A percentile compares a stretch with the other conserved stretches of the same genome.
Conservation (phyloP, 2,329 filamentous ascomycete species). For the Phyllosticta citrichinensis region DNA sequence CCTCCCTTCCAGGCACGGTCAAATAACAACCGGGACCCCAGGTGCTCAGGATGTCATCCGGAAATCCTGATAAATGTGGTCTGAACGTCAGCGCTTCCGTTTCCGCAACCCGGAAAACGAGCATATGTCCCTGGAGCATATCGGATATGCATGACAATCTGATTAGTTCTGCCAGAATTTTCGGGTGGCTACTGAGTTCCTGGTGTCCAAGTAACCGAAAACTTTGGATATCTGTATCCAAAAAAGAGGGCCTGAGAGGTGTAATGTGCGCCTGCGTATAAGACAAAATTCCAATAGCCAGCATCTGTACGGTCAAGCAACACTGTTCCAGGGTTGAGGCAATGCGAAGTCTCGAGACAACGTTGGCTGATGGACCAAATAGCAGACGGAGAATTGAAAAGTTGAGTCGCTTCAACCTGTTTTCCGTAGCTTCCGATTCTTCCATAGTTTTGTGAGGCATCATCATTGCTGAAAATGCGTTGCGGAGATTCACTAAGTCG, state of each 20-base stretch:
- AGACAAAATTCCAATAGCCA: slow-evolving; percentile 5
- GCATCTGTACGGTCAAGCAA: not conserved
- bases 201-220: not conserved
- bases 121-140: slow-evolving; percentile 3
- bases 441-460: too few species aligned
- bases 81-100: not conserved
- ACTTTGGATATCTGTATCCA: slow-evolving; percentile 2
- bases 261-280: slow-evolving; percentile 10
- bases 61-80: not conserved
- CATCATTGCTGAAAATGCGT: too few species aligned
- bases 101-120: not conserved
- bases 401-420: too few species aligned
- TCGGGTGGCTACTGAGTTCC: too few species aligned
- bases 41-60: not conserved
- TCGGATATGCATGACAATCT: slow-evolving; percentile 6
- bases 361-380: too few species aligned
- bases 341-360: too few species aligned
- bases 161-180: not conserved
- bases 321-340: too few species aligned
- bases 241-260: slow-evolving; percentile 4
- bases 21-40: not conserved
- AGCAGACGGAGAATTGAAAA: too few species aligned
- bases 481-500: too few species aligned
- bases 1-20: not conserved
- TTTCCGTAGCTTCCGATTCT: too few species aligned